A percentile compares a stretch with the other conserved stretches of the same genome.
Evolutionary conservation across 176 grass and related monocot genomes (phyloP).

Genomic region (Zea mays): DNA sequence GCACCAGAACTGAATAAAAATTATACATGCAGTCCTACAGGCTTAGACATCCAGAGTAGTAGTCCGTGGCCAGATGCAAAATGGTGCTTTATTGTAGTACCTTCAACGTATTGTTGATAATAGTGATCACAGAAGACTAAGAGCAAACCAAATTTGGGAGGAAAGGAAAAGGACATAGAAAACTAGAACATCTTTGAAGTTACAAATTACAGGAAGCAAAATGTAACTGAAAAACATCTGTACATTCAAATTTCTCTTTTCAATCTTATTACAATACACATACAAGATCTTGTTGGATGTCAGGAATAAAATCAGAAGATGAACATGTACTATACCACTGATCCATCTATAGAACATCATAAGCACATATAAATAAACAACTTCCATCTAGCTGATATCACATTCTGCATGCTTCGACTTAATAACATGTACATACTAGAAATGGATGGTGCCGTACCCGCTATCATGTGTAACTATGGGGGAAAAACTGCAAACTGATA

Average conservation of each 20-base stretch:
- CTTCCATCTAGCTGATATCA: constrained; percentile 33
- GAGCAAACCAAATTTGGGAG: neutral
- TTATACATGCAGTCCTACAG: neutral
- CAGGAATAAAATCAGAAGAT: constrained; percentile 37
- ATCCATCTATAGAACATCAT: constrained; percentile 31
- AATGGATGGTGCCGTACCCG: constrained; percentile 29
- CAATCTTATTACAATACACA: constrained; percentile 54
- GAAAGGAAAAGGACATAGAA: neutral
- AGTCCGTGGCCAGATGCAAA: neutral
- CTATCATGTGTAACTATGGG: constrained; percentile 41
- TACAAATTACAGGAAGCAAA: constrained; percentile 6
- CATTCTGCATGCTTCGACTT: constrained; percentile 20
- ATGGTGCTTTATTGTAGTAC: neutral
- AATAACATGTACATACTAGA: constrained; percentile 41
- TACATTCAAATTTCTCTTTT: constrained; percentile 35
- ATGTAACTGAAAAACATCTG: constrained; percentile 32
- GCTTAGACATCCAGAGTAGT: neutral
- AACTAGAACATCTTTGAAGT: neutral
- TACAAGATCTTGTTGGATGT: constrained; percentile 32
- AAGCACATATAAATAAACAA: constrained; percentile 28
- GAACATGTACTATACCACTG: constrained; percentile 31
- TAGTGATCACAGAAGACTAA: neutral
- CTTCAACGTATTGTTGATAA: neutral
- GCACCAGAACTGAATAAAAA: neutral
- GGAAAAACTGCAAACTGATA: constrained; percentile 36